Percentiles rank a stretch among this genome's conserved stretches.
Evolutionary conservation across 2,329 filamentous ascomycete species (phyloP).

Genomic region (Colletotrichum sp.): DNA sequence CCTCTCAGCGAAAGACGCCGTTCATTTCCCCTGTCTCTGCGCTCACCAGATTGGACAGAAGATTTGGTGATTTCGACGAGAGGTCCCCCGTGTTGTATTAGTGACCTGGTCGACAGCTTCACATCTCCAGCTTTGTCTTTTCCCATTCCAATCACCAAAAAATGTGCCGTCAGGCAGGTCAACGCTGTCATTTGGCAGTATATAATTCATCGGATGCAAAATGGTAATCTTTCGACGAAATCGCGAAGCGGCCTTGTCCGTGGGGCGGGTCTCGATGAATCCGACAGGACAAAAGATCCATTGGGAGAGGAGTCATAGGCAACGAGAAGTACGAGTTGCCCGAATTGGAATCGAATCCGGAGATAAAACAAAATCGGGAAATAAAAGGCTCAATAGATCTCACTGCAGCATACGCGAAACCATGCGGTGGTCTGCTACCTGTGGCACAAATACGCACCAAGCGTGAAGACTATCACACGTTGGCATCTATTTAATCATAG

Average conservation of each 20-base stretch:
- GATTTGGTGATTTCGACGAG: not conserved
- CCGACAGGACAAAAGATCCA: too few relatives aligned
- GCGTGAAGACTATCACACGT: not conserved
- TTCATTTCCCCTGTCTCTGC: not conserved
- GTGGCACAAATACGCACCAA: not conserved
- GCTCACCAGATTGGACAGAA: not conserved
- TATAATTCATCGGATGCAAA: not conserved
- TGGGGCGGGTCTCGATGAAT: not conserved
- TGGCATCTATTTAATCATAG: not conserved
- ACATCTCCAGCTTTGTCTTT: not conserved
- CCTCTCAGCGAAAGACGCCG: too few relatives aligned
- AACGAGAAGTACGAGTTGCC: not conserved
- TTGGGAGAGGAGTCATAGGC: too few relatives aligned
- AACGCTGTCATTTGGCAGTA: not conserved
- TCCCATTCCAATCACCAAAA: not conserved
- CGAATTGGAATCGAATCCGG: not conserved
- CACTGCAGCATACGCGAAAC: not conserved
- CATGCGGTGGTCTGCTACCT: too few relatives aligned
- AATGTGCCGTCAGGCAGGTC: not conserved
- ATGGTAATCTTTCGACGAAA: not conserved
- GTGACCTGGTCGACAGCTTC: not conserved
- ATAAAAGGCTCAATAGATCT: not conserved
- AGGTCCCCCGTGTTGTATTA: not conserved
- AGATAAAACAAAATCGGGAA: not conserved
- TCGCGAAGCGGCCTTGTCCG: not conserved